Base-by-base conservation (phyloP, 2,329 filamentous ascomycete species). In the Aspergillus latus region DNA sequence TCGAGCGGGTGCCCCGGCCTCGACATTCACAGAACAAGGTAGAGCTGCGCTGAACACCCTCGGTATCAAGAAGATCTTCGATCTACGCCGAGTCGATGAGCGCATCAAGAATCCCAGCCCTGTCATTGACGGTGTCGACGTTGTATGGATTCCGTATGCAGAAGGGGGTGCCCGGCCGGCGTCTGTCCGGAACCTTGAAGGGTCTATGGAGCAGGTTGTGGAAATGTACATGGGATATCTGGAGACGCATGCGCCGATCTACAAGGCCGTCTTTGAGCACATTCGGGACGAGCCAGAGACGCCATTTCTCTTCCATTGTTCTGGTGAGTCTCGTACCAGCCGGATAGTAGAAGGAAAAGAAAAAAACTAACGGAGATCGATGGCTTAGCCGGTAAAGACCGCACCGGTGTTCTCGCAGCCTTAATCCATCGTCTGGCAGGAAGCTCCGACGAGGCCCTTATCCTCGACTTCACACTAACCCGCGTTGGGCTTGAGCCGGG, bases 401-500 rank as follows among this genome's bases (percentile, higher is more conserved):
- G 89, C 30, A 92, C 89, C 0, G 89, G 89, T 1, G 80, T 92
- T 2, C 72, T 91, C n/a, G 82, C 84, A 34, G 88, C 87, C 2
- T 65, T 92, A 15, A 72, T 92, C 2, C 77, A 90, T 21, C 75
- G 82, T 26, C 78, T 90, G 9, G 84, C 84, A 11, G 84, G 84
- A 4, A 83, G 88, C 0, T 72, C 80, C 0, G 78, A 84, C 58
- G 75, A 82, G 7, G 69, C 72, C 1, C 81, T 89, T 28, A 85
- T 86, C 0, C 72, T 80, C 8, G 89, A 92, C 69, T 92, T 92
- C 68, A 76, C 80, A 6, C 57, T 69, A 21, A 67, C 62, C 4
- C 67, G 67, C 1, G 57, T 64, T 4, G 63, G 56, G 11, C 26
- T 70, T 26, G 68, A 70, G 45, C 58, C 57, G n/a, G 62, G 61